phyloP scores from a whole-genome alignment of 257 asterid species.

The Solanum piurae region DNA sequence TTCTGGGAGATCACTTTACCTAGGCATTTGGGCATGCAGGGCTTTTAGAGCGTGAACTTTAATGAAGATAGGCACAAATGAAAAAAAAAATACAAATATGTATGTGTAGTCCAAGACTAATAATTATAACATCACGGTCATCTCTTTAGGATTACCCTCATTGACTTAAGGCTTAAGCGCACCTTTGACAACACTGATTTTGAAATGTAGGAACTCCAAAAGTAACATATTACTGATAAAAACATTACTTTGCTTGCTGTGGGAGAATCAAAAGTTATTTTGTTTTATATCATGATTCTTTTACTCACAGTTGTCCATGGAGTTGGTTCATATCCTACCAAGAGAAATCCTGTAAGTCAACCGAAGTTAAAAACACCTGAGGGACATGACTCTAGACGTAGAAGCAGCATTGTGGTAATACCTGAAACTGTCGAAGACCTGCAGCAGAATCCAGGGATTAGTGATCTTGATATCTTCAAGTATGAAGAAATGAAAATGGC shows the following conservation, averaged over 20 bases:
- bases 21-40: background rate
- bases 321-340: conserved; percentile 23
- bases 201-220: background rate
- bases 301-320: conserved; percentile 9
- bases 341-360: conserved; percentile 24
- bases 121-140: background rate
- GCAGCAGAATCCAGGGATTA: conserved; percentile 53
- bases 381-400: conserved; percentile 5
- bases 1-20: background rate
- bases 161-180: background rate
- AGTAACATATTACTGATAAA: background rate
- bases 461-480: conserved; percentile 71
- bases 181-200: background rate
- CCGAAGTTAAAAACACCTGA: conserved; percentile 3
- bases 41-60: background rate
- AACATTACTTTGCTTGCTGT: background rate
- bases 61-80: background rate
- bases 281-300: background rate
- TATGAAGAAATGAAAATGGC: conserved; percentile 94
- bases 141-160: background rate
- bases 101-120: background rate
- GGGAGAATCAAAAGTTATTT: background rate
- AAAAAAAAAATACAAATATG: too few relatives aligned
- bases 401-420: conserved; percentile 28
- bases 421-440: conserved; percentile 66